Percentiles rank a stretch among this genome's conserved stretches.
phyloP scores from a whole-genome alignment of 2,329 filamentous ascomycete species.

The Stemphylium beticola region DNA sequence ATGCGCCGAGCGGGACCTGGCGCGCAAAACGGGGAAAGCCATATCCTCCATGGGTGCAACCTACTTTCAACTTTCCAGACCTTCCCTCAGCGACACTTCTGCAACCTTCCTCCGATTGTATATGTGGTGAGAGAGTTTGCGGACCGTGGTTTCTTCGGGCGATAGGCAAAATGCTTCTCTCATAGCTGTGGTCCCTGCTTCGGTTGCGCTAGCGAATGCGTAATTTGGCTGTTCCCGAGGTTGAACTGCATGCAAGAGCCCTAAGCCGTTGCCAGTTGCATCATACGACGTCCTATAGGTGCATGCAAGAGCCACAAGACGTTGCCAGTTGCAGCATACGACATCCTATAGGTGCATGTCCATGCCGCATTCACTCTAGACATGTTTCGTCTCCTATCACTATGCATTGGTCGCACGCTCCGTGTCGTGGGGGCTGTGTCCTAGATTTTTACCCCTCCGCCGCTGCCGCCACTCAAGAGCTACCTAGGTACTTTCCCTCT shows the following conservation, averaged over 20 bases:
- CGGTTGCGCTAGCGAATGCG: conserved; percentile 32
- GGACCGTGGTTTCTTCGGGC: conserved; percentile 27
- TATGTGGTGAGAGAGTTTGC: conserved; percentile 29
- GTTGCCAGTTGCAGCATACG: conserved; percentile 22
- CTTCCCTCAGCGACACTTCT: conserved; percentile 52
- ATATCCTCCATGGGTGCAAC: conserved; percentile 18
- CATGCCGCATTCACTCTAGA: conserved; percentile 24
- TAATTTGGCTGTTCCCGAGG: conserved; percentile 36
- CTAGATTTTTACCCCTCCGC: conserved; percentile 20
- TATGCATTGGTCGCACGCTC: conserved; percentile 1
- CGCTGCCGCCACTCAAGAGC: conserved; percentile 25
- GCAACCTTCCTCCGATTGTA: conserved; percentile 45
- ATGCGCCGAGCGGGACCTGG: conserved; percentile 25
- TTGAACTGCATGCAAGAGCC: conserved; percentile 21
- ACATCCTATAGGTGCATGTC: conserved; percentile 3
- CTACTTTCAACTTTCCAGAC: conserved; percentile 45
- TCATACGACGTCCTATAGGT: conserved; percentile 9
- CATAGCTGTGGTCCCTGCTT: conserved; percentile 28
- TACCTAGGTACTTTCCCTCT: neutral
- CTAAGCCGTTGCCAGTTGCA: conserved; percentile 22
- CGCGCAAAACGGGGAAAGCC: conserved; percentile 7
- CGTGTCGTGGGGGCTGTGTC: conserved; percentile 8
- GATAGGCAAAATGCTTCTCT: conserved; percentile 34
- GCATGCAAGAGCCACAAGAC: conserved; percentile 12
- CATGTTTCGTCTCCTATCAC: conserved; percentile 8